Evolutionary conservation across 106 monocot species (phyloP).

Genomic region (Chionographis japonica): DNA sequence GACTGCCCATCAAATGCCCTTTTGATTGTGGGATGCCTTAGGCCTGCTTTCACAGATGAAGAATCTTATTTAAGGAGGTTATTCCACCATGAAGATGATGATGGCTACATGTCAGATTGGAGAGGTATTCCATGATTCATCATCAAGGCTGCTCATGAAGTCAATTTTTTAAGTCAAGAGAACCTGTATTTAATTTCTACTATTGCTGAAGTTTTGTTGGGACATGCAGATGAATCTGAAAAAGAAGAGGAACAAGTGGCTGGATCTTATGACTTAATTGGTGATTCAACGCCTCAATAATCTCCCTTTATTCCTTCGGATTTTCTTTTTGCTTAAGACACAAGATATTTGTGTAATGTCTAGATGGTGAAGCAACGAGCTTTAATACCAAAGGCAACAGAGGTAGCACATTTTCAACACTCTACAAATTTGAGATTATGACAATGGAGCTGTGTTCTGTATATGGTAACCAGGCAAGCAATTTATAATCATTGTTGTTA

Average conservation of each 20-base stretch:
- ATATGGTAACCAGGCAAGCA: conserved; percentile 65
- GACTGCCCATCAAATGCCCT: conserved; percentile 65
- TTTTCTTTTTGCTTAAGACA: not conserved
- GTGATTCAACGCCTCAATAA: conserved; percentile 10
- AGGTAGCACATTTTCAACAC: conserved; percentile 31
- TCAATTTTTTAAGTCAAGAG: not conserved
- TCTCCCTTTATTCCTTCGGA: not conserved
- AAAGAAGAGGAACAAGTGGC: conserved; percentile 48
- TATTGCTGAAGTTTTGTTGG: not conserved
- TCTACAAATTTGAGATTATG: conserved; percentile 78
- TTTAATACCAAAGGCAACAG: conserved; percentile 18
- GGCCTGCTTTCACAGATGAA: conserved; percentile 70
- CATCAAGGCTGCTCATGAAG: not conserved
- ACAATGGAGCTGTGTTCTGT: conserved; percentile 62
- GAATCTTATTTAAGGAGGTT: conserved; percentile 63
- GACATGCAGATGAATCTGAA: conserved; percentile 40
- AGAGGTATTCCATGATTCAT: conserved; percentile 35
- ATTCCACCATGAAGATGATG: conserved; percentile 33
- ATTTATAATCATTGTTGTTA: not conserved
- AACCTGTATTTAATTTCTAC: no score
- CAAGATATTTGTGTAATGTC: conserved; percentile 10
- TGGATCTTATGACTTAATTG: conserved; percentile 44
- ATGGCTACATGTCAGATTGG: conserved; percentile 58
- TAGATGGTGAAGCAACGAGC: conserved; percentile 48
- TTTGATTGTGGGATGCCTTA: conserved; percentile 60